Evolutionary conservation across 805 yeast species (phyloP).

Genomic region (Teunomyces funiuensis): DNA sequence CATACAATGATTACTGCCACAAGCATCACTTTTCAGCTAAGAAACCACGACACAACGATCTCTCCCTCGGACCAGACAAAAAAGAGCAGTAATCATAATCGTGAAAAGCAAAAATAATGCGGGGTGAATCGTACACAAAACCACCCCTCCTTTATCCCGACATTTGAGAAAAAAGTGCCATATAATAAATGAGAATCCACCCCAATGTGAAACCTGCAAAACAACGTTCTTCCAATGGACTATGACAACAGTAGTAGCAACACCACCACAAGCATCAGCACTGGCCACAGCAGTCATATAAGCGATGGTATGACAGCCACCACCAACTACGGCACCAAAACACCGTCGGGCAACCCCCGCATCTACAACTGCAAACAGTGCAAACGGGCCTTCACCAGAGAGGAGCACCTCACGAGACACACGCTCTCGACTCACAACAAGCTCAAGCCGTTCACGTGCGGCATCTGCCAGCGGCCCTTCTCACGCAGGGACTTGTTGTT

Average conservation of each 20-base stretch:
- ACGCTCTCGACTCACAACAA: slow-evolving; percentile 44
- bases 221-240: not conserved
- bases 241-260: no score
- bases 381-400: slow-evolving; percentile 46
- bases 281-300: no score
- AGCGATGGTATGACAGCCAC: not conserved
- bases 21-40: no score
- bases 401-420: slow-evolving; percentile 45
- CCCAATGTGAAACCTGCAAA: not conserved
- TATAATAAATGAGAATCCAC: not conserved
- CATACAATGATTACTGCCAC: no score
- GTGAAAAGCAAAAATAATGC: slow-evolving; percentile 6
- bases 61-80: no score
- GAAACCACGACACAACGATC: no score
- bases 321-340: slow-evolving; percentile 38
- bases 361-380: slow-evolving; percentile 42
- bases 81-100: no score
- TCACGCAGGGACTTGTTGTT: slow-evolving; percentile 43
- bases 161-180: not conserved
- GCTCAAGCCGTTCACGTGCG: slow-evolving; percentile 44
- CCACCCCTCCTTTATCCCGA: slow-evolving; percentile 10
- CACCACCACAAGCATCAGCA: no score
- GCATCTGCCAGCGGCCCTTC: slow-evolving; percentile 44
- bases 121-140: slow-evolving; percentile 13
- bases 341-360: slow-evolving; percentile 45